A percentile compares a stretch with the other conserved stretches of the same genome.
Evolutionary conservation across 768 basidiomycete species (phyloP).

Genomic region (Suillus hirtellus): DNA sequence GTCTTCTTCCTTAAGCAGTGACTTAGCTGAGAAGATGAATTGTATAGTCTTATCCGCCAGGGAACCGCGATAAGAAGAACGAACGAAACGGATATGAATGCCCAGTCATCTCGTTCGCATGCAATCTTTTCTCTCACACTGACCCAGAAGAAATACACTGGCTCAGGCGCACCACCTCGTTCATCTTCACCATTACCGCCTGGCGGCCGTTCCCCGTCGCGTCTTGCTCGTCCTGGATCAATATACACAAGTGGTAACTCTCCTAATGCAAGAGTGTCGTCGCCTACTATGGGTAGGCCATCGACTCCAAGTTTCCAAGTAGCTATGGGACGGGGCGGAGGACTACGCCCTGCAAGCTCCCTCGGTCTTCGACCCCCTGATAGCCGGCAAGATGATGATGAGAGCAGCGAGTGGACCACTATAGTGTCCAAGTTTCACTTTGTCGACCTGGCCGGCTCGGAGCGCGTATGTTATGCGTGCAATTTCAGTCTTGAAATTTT

Average conservation of each 20-base stretch:
- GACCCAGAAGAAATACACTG: slow-evolving; percentile 84
- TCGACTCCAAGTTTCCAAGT: slow-evolving; percentile 76
- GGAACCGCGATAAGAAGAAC: slow-evolving; percentile 91
- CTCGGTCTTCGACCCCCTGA: slow-evolving; percentile 69
- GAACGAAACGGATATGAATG: slow-evolving; percentile 98
- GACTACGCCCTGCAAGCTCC: slow-evolving; percentile 75
- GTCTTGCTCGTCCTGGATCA: slow-evolving; percentile 82
- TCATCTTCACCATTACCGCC: slow-evolving; percentile 78
- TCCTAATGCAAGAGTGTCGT: slow-evolving; percentile 53
- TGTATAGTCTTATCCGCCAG: slow-evolving; percentile 76
- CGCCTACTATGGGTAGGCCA: slow-evolving; percentile 78
- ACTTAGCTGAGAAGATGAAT: slow-evolving; percentile 18
- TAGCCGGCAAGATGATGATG: slow-evolving; percentile 50
- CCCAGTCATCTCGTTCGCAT: slow-evolving; percentile 96
- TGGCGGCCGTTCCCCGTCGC: slow-evolving; percentile 72
- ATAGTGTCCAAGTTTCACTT: slow-evolving; percentile 97
- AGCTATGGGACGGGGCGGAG: slow-evolving; percentile 69
- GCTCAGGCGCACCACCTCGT: slow-evolving; percentile 66
- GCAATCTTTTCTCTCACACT: slow-evolving; percentile 97
- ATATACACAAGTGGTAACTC: slow-evolving; percentile 51
- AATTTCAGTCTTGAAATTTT: not conserved
- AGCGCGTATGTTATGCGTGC: slow-evolving; percentile 61
- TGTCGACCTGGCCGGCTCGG: slow-evolving; percentile 96
- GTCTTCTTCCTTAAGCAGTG: slow-evolving; percentile 33
- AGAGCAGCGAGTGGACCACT: slow-evolving; percentile 82